Evolutionary conservation across 2,329 filamentous ascomycete genomes (phyloP).

Genomic region (Sporothrix schenckii): DNA sequence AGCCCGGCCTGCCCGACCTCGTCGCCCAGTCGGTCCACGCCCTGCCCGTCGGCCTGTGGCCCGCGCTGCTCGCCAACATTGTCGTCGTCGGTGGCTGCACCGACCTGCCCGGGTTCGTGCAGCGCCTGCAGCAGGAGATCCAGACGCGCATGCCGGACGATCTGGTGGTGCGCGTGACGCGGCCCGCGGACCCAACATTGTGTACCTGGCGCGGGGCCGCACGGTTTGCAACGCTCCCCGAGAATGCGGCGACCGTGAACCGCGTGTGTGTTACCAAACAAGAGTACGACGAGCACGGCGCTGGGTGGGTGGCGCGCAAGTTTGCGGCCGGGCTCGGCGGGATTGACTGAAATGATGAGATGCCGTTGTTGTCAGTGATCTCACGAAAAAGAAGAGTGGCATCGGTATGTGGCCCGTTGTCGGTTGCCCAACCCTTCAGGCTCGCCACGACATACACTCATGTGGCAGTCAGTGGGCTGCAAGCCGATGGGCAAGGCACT

Average conservation of each 20-base stretch:
- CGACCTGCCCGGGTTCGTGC: constrained; percentile 76
- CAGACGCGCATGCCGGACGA: constrained; percentile 72
- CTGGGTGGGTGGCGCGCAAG: constrained; percentile 70
- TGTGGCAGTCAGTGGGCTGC: background rate
- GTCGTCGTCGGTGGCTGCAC: constrained; percentile 87
- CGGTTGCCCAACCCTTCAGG: no score
- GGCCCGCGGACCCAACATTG: constrained; percentile 71
- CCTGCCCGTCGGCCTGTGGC: constrained; percentile 81
- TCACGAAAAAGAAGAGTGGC: background rate
- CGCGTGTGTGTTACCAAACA: constrained; percentile 76
- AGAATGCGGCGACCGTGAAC: constrained; percentile 67
- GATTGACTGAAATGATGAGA: constrained; percentile 32
- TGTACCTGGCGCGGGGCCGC: constrained; percentile 88
- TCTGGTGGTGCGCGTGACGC: constrained; percentile 73
- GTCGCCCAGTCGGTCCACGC: constrained; percentile 75
- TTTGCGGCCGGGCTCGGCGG: constrained; percentile 55
- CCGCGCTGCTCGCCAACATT: constrained; percentile 81
- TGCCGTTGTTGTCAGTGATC: background rate
- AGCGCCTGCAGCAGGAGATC: constrained; percentile 75
- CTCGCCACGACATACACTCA: no score
- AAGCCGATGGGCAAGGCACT: background rate
- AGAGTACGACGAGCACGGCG: constrained; percentile 88
- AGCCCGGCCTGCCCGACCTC: constrained; percentile 80
- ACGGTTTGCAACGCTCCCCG: constrained; percentile 69
- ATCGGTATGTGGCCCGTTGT: no score